These are phyloP conservation scores for Microcyclosporella mali DNA, from an alignment of 2,329 filamentous ascomycete species.

Conservation along the genomic window DNA sequence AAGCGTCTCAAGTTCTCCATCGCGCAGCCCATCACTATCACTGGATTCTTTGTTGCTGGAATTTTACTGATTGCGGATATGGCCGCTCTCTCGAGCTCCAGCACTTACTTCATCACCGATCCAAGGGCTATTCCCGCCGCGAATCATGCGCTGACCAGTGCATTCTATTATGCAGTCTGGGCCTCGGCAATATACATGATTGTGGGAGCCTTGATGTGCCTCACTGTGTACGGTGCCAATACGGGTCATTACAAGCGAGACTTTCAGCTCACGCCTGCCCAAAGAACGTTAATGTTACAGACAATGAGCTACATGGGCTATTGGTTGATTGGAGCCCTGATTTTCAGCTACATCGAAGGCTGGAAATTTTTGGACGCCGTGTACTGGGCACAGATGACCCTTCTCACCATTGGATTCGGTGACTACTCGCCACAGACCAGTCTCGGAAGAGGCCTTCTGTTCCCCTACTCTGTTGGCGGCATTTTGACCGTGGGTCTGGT, in stretches of 20 bases:
- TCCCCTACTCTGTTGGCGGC: constrained; percentile 51
- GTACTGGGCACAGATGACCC: constrained; percentile 52
- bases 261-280: constrained; percentile 51
- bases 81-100: constrained; percentile 39
- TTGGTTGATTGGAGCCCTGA: constrained; percentile 42
- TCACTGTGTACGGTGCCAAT: constrained; percentile 52
- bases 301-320: constrained; percentile 47
- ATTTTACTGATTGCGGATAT: constrained; percentile 50
- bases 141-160: constrained; percentile 46
- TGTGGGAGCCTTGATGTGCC: constrained; percentile 48
- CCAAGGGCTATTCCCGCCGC: constrained; percentile 26
- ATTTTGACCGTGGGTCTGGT: constrained; percentile 52
- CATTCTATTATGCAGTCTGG: constrained; percentile 56
- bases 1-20: constrained; percentile 48
- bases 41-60: constrained; percentile 53
- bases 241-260: constrained; percentile 50
- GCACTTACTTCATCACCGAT: constrained; percentile 37
- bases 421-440: constrained; percentile 46
- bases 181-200: constrained; percentile 53
- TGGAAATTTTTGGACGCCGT: constrained; percentile 51
- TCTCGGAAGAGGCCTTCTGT: constrained; percentile 45
- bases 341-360: constrained; percentile 45
- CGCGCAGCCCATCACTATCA: constrained; percentile 54
- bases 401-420: constrained; percentile 52
- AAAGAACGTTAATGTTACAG: constrained; percentile 51